These are phyloP conservation scores for Fusarium fujikuroi DNA, from an alignment of 2,329 filamentous ascomycete genomes.

Conservation along the genomic window DNA sequence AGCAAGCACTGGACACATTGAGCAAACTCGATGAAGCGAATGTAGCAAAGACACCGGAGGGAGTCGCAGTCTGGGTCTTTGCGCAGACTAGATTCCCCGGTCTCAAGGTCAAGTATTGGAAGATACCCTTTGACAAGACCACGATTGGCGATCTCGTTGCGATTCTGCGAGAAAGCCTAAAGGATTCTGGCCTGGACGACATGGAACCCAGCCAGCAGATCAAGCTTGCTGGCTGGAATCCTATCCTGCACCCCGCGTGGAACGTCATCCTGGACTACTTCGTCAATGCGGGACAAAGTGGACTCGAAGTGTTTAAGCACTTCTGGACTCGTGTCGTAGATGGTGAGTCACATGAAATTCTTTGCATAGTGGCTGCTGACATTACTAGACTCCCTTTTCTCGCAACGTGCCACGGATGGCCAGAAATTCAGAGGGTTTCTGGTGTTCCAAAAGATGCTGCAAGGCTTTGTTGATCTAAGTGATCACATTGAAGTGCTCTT, in stretches of 20 bases:
- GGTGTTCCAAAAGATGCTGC: slow-evolving; percentile 81
- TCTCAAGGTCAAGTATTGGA: slow-evolving; percentile 77
- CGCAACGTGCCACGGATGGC: slow-evolving; percentile 81
- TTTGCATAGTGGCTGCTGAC: slow-evolving; percentile 34
- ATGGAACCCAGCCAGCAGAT: slow-evolving; percentile 49
- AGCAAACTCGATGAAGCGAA: slow-evolving; percentile 70
- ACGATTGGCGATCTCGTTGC: slow-evolving; percentile 76
- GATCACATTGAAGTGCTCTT: slow-evolving; percentile 71
- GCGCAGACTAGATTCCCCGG: slow-evolving; percentile 72
- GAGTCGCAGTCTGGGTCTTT: slow-evolving; percentile 87
- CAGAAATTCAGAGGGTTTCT: slow-evolving; percentile 94
- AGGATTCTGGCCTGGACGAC: slow-evolving; percentile 55
- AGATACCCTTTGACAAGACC: slow-evolving; percentile 76
- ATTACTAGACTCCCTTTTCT: slow-evolving; percentile 79
- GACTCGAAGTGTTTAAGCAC: slow-evolving; percentile 68
- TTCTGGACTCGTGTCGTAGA: slow-evolving; percentile 92
- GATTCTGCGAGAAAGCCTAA: slow-evolving; percentile 80
- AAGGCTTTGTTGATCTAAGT: slow-evolving; percentile 58
- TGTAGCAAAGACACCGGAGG: slow-evolving; percentile 84
- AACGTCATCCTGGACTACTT: slow-evolving; percentile 75
- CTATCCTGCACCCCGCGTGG: slow-evolving; percentile 90
- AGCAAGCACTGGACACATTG: slow-evolving; percentile 67
- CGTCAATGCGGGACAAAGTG: slow-evolving; percentile 50
- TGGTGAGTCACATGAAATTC: slow-evolving; percentile 64
- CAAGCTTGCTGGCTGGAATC: slow-evolving; percentile 79